Conservation (phyloP, 106 monocot genomes). For the Allium fistulosum region DNA sequence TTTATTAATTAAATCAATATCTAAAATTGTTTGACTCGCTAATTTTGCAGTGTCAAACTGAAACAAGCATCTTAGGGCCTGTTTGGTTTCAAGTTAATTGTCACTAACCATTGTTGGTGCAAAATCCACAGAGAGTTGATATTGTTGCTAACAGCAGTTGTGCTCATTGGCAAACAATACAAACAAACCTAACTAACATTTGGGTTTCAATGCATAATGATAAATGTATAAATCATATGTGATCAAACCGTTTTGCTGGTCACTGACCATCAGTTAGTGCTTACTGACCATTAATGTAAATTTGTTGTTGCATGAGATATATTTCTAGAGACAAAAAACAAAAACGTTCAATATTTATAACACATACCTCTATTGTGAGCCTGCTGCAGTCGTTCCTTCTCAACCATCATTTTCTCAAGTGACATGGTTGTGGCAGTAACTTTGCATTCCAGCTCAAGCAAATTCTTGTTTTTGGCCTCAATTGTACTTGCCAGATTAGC, state of each 20-base stretch:
- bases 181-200: too few relatives aligned
- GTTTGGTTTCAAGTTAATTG: too few relatives aligned
- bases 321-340: background rate
- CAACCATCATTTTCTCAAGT: conserved; percentile 34
- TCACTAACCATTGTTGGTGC: too few relatives aligned
- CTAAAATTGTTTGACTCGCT: background rate
- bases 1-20: background rate
- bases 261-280: too few relatives aligned
- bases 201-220: too few relatives aligned
- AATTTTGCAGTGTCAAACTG: background rate
- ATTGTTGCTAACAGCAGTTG: too few relatives aligned
- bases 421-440: conserved; percentile 13
- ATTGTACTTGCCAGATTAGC: conserved; percentile 33
- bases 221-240: too few relatives aligned
- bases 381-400: conserved; percentile 17
- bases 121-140: too few relatives aligned
- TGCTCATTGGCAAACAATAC: too few relatives aligned
- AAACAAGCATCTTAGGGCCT: background rate
- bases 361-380: conserved; percentile 43
- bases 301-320: background rate
- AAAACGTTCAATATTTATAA: background rate
- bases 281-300: too few relatives aligned
- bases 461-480: conserved; percentile 22
- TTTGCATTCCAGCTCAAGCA: conserved; percentile 34
- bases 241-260: too few relatives aligned